Evolutionary conservation across 1,139 yeast species (phyloP).

Genomic region (Schwanniomyces etchellsii): DNA sequence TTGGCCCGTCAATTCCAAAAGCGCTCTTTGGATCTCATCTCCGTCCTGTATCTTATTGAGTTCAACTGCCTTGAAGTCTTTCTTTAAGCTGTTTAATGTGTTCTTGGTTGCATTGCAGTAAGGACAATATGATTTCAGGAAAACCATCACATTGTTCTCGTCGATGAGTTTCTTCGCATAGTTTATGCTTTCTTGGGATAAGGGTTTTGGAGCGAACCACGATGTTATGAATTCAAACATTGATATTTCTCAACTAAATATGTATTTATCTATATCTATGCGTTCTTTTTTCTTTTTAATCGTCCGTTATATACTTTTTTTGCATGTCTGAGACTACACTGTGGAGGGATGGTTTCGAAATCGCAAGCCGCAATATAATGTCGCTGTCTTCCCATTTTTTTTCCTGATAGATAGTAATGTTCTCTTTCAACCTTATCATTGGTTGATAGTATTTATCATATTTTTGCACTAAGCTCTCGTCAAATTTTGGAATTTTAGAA

Average conservation of each 20-base stretch:
- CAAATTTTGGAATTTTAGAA: slow-evolving; percentile 38
- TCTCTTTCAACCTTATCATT: slow-evolving; percentile 17
- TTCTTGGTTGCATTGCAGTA: slow-evolving; percentile 21
- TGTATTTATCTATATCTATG: slow-evolving; percentile 2
- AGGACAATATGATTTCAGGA: slow-evolving; percentile 24
- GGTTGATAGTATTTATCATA: slow-evolving; percentile 17
- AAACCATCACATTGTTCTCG: slow-evolving; percentile 17
- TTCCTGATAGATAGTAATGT: slow-evolving; percentile 25
- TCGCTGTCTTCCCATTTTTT: slow-evolving; percentile 40
- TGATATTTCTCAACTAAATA: background rate
- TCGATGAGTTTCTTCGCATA: slow-evolving; percentile 14
- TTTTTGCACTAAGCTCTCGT: slow-evolving; percentile 18
- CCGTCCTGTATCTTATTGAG: slow-evolving; percentile 17
- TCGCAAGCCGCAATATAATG: slow-evolving; percentile 28
- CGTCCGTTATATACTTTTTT: background rate
- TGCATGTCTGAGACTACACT: slow-evolving; percentile 25
- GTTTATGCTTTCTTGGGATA: slow-evolving; percentile 13
- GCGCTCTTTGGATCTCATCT: slow-evolving; percentile 55
- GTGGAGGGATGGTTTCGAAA: slow-evolving; percentile 12
- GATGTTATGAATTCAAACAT: slow-evolving; percentile 13
- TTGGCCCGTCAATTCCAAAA: slow-evolving; percentile 71
- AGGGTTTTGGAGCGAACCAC: slow-evolving; percentile 12
- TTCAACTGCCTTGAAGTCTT: slow-evolving; percentile 17
- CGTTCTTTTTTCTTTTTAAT: no score
- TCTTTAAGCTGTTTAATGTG: slow-evolving; percentile 11